These are phyloP conservation scores for Phylloporus sp. DNA, from an alignment of 768 basidiomycete species.

Conservation along the genomic window DNA sequence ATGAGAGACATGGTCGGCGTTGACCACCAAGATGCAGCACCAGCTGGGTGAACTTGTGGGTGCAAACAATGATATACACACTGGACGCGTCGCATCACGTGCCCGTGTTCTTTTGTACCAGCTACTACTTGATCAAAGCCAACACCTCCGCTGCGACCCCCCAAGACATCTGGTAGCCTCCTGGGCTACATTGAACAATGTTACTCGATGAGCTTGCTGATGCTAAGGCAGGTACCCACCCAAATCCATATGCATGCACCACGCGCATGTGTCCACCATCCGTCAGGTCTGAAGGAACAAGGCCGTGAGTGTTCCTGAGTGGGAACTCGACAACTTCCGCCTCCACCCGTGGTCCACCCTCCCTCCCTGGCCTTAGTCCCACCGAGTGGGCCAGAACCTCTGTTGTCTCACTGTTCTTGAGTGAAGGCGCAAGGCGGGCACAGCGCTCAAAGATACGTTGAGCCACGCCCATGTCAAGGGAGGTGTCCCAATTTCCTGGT, in stretches of 20 bases:
- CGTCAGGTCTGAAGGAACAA: conserved; percentile 17
- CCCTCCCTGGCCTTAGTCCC: conserved; percentile 53
- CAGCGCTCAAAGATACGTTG: conserved; percentile 46
- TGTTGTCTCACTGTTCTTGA: conserved; percentile 32
- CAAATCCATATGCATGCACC: conserved; percentile 61
- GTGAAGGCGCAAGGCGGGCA: conserved; percentile 35
- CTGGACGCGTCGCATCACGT: conserved; percentile 32
- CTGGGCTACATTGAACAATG: conserved; percentile 23
- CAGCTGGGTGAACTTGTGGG: conserved; percentile 6
- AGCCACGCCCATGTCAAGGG: conserved; percentile 40
- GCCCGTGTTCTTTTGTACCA: conserved; percentile 21
- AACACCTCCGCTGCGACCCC: conserved; percentile 41
- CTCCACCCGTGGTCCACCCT: conserved; percentile 56
- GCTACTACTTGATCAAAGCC: conserved; percentile 21
- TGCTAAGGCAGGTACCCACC: conserved; percentile 31
- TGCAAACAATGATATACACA: conserved; percentile 27
- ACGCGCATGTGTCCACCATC: conserved; percentile 30
- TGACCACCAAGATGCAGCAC: conserved; percentile 9
- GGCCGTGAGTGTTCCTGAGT: conserved; percentile 17
- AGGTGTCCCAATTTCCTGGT: conserved; percentile 46
- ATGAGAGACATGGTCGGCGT: conserved; percentile 33
- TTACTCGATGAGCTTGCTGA: conserved; percentile 7
- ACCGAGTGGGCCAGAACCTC: conserved; percentile 53
- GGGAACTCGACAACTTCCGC: conserved; percentile 39
- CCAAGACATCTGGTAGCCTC: conserved; percentile 42